phyloP scores from a whole-genome alignment of 1,284 basidiomycete genomes.

The Ganoderma leucocontextum region DNA sequence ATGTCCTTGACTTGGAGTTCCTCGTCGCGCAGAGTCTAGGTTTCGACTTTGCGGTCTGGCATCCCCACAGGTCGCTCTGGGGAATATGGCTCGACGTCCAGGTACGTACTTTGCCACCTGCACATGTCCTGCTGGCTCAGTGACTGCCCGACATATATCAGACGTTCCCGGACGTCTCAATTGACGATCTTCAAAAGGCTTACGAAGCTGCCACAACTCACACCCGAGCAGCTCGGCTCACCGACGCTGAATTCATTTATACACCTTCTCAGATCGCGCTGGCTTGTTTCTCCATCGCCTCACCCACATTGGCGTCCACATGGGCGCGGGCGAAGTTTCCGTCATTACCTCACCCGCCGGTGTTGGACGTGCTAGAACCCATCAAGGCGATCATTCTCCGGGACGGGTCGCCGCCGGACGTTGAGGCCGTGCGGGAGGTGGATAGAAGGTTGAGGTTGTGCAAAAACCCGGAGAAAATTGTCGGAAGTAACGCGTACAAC shows the following conservation, averaged over 20 bases:
- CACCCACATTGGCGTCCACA: constrained; percentile 64
- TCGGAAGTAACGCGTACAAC: constrained; percentile 82
- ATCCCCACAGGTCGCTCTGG: constrained; percentile 89
- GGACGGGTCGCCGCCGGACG: constrained; percentile 71
- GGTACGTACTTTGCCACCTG: constrained; percentile 51
- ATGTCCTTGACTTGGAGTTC: constrained; percentile 94
- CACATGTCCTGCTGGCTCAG: background rate
- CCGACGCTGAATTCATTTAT: constrained; percentile 93
- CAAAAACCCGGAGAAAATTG: constrained; percentile 93
- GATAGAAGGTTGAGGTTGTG: constrained; percentile 86
- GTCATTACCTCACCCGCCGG: constrained; percentile 30
- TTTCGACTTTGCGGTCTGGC: constrained; percentile 95
- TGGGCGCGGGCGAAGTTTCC: constrained; percentile 70
- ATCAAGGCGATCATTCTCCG: constrained; percentile 66
- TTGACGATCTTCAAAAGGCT: constrained; percentile 52
- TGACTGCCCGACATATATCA: constrained; percentile 57
- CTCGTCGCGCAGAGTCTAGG: constrained; percentile 91
- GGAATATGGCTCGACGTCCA: constrained; percentile 93
- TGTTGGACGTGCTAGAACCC: constrained; percentile 52
- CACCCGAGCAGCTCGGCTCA: constrained; percentile 80
- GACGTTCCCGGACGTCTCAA: constrained; percentile 58
- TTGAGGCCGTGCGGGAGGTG: constrained; percentile 87
- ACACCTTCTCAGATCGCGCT: constrained; percentile 94
- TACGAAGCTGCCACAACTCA: constrained; percentile 70
- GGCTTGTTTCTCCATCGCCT: constrained; percentile 78